Percentiles rank a stretch among this genome's conserved stretches.
Evolutionary conservation across 2,329 filamentous ascomycete species (phyloP).

Genomic region (Fusarium sp.): DNA sequence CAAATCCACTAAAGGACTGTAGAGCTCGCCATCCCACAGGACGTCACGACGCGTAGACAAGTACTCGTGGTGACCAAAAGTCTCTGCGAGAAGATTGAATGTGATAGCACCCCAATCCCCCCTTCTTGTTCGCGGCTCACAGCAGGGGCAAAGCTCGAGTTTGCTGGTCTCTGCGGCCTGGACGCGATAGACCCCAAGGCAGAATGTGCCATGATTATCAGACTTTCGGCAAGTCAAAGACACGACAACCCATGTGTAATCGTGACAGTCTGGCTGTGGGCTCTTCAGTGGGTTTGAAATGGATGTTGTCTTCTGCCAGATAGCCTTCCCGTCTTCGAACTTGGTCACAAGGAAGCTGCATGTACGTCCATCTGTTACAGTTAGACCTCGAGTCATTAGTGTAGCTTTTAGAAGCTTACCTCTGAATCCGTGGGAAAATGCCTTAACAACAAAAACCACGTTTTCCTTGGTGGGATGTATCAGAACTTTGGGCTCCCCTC

Average conservation of each 20-base stretch:
- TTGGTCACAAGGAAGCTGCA: constrained; percentile 24
- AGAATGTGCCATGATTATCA: constrained; percentile 31
- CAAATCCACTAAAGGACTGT: neutral
- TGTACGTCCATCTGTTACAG: neutral
- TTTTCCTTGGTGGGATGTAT: constrained; percentile 37
- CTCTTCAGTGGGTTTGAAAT: constrained; percentile 29
- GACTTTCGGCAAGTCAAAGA: constrained; percentile 23
- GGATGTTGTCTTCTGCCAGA: constrained; percentile 12
- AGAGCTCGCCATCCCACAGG: neutral
- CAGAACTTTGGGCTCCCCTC: constrained; percentile 37
- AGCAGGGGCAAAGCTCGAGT: constrained; percentile 9
- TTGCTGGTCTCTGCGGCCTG: neutral
- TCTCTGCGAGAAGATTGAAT: constrained; percentile 37
- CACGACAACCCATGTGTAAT: neutral
- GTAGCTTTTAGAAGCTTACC: constrained; percentile 2
- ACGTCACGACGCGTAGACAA: constrained; percentile 5
- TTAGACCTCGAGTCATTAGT: neutral
- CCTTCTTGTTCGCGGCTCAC: neutral
- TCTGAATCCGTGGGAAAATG: neutral
- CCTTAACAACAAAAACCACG: constrained; percentile 34
- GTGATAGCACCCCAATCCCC: constrained; percentile 31
- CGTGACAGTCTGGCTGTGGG: neutral
- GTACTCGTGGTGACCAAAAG: constrained; percentile 28
- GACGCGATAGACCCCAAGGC: constrained; percentile 25
- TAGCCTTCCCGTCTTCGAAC: constrained; percentile 14